Percentiles rank a stretch among this genome's conserved stretches.
These are phyloP conservation scores for Salvia splendens DNA, from an alignment of 257 asterid genomes.

Conservation along the genomic window DNA sequence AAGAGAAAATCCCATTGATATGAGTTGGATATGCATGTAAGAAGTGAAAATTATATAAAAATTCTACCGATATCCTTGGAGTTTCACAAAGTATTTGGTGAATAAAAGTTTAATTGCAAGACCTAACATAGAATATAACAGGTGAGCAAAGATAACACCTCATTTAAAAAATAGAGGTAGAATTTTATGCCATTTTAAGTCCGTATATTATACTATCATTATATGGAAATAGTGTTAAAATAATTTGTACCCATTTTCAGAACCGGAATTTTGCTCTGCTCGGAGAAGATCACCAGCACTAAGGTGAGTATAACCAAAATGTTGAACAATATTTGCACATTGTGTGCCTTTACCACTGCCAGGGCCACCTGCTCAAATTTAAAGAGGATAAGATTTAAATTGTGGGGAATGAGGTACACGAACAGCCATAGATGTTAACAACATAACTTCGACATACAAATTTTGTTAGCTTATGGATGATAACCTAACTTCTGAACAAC, in stretches of 20 bases:
- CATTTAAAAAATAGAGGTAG: neutral
- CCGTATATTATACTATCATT: neutral
- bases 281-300: conserved; percentile 98
- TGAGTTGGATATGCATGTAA: neutral
- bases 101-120: too few species aligned
- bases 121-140: neutral
- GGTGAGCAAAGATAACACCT: conserved; percentile 6
- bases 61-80: conserved; percentile 5
- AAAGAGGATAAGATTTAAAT: conserved; percentile 17
- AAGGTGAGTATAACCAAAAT: conserved; percentile 86
- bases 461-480: conserved; percentile 3
- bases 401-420: conserved; percentile 1
- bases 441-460: neutral
- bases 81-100: neutral
- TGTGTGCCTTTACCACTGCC: conserved; percentile 99
- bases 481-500: neutral
- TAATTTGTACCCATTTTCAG: conserved; percentile 52
- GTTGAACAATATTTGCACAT: conserved; percentile 71
- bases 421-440: neutral
- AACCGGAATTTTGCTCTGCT: conserved; percentile 71
- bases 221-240: conserved; percentile 7
- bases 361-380: conserved; percentile 76
- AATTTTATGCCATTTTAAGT: conserved; percentile 1
- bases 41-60: neutral
- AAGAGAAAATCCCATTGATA: neutral